Evolutionary conservation across 257 asterid genomes (phyloP).

Genomic region (Solanum dulcamara): DNA sequence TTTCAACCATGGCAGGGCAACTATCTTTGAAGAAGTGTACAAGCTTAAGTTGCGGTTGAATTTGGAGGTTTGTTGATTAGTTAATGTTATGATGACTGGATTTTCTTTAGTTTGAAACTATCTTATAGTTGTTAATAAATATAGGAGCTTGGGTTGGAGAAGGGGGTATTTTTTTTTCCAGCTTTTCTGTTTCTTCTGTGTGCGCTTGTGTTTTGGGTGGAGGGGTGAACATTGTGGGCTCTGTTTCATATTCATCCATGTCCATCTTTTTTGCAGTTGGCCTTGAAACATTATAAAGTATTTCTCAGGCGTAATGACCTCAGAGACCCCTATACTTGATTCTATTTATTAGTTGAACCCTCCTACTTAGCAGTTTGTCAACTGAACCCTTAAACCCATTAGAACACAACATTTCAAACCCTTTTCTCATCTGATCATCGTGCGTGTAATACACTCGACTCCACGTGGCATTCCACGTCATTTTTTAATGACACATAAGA

Average conservation of each 20-base stretch:
- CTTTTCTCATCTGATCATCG: too few relatives aligned
- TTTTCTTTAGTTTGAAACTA: neutral
- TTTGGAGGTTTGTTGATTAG: constrained; percentile 33
- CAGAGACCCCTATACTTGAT: too few relatives aligned
- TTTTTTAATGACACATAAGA: too few relatives aligned
- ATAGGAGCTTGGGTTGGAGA: neutral
- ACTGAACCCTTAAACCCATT: too few relatives aligned
- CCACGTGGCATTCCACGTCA: too few relatives aligned
- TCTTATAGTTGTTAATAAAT: neutral
- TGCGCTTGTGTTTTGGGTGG: neutral
- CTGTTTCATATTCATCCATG: neutral
- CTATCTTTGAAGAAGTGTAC: constrained; percentile 62
- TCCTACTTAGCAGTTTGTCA: too few relatives aligned
- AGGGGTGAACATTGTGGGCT: neutral
- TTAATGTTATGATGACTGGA: neutral
- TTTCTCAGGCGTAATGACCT: too few relatives aligned
- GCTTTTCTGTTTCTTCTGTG: neutral
- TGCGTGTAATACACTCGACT: too few relatives aligned
- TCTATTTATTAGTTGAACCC: too few relatives aligned
- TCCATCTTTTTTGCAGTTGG: neutral
- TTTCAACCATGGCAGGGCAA: constrained; percentile 28
- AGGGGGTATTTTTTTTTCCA: neutral
- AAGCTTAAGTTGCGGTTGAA: constrained; percentile 63
- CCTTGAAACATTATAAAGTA: neutral
- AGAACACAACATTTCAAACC: too few relatives aligned